A percentile compares a stretch with the other conserved stretches of the same genome.
Evolutionary conservation across 2,329 filamentous ascomycete genomes (phyloP).

Genomic region (Colletotrichum salicis): DNA sequence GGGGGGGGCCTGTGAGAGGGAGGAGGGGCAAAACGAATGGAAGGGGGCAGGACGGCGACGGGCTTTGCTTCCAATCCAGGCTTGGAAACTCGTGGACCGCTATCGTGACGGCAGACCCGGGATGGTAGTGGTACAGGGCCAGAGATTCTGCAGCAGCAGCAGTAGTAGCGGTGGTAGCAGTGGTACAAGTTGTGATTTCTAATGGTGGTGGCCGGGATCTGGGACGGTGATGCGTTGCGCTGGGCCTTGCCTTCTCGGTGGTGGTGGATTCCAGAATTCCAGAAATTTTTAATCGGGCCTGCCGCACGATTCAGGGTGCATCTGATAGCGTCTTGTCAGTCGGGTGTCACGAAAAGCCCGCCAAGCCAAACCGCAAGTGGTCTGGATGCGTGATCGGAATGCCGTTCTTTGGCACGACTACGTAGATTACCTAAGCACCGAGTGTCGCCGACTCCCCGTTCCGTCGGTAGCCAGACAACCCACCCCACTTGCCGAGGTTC

Average conservation of each 20-base stretch:
- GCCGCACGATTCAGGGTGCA: constrained; percentile 28
- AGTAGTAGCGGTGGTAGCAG: not conserved
- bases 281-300: constrained; percentile 19
- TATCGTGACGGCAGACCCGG: constrained; percentile 17
- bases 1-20: constrained; percentile 4
- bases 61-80: constrained; percentile 27
- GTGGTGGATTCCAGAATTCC: constrained; percentile 33
- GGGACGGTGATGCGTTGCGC: not conserved
- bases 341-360: too few species aligned
- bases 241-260: not conserved
- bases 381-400: constrained; percentile 20
- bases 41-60: constrained; percentile 7
- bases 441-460: not conserved
- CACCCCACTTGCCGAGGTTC: constrained; percentile 32
- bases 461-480: not conserved
- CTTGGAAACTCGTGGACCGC: constrained; percentile 8
- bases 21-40: constrained; percentile 17
- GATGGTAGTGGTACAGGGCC: not conserved
- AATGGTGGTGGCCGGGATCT: constrained; percentile 29
- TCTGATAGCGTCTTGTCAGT: not conserved
- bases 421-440: constrained; percentile 26
- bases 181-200: constrained; percentile 23
- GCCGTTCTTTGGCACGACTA: not conserved
- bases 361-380: not conserved
- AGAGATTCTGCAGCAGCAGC: not conserved